A percentile compares a stretch with the other conserved stretches of the same genome.
phyloP scores from a whole-genome alignment of 768 basidiomycete species.

The Mycena sanguinolenta region DNA sequence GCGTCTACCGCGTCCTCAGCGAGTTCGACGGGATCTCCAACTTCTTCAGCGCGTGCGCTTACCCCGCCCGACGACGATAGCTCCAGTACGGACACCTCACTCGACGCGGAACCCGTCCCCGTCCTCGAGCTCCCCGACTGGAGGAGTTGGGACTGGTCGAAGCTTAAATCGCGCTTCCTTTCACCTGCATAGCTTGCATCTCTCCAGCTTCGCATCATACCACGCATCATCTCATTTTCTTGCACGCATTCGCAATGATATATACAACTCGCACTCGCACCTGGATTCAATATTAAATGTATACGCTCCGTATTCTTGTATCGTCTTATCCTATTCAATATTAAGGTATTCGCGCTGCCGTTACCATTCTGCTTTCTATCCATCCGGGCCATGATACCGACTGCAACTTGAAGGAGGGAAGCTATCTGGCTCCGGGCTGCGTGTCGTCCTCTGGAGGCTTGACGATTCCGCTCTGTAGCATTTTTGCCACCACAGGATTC shows the following conservation, averaged over 20 bases:
- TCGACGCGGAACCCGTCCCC: not conserved
- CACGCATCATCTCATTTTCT: not conserved
- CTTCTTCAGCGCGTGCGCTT: constrained; percentile 24
- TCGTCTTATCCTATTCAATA: constrained; percentile 7
- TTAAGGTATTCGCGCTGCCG: constrained; percentile 30
- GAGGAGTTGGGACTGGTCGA: constrained; percentile 60
- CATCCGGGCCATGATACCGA: not conserved
- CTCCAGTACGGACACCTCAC: not conserved
- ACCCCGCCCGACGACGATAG: constrained; percentile 23
- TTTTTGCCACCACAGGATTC: constrained; percentile 61
- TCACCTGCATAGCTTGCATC: not conserved
- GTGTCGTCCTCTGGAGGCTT: constrained; percentile 61
- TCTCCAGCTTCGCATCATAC: not conserved
- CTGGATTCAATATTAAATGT: constrained; percentile 10
- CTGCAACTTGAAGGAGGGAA: not conserved
- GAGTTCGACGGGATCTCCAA: constrained; percentile 17
- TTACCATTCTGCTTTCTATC: constrained; percentile 14
- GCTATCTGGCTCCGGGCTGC: constrained; percentile 27
- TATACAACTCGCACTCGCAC: not conserved
- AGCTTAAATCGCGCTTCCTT: constrained; percentile 27
- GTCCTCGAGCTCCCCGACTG: constrained; percentile 39
- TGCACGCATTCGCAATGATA: not conserved
- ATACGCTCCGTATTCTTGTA: constrained; percentile 20
- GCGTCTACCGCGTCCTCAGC: not conserved
- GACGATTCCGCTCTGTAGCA: constrained; percentile 73